Evolutionary conservation across 139 green algal species (phyloP).

Genomic region (Micractinium sp.): DNA sequence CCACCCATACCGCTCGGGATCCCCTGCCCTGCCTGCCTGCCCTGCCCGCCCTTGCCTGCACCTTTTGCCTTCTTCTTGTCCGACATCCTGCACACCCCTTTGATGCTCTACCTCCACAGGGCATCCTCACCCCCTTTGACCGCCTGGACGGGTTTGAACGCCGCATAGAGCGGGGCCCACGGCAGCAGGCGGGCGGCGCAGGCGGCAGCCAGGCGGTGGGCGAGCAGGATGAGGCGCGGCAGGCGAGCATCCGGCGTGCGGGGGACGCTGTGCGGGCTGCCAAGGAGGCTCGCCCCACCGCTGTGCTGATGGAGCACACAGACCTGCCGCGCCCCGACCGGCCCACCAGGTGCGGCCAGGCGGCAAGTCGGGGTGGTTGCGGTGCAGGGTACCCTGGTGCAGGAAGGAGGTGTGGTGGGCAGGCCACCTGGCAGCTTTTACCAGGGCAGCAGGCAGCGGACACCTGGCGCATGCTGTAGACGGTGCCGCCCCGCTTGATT

Average conservation of each 20-base stretch:
- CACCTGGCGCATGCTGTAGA: neutral
- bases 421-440: too few species aligned
- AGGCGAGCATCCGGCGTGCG: conserved; percentile 52
- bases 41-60: neutral
- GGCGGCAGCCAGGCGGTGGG: neutral
- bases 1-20: neutral
- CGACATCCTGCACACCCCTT: neutral
- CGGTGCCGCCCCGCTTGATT: too few species aligned
- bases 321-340: conserved; percentile 57
- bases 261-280: conserved; percentile 45
- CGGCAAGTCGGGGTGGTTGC: neutral
- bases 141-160: conserved; percentile 81
- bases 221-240: neutral
- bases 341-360: conserved; percentile 24
- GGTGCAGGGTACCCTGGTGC: neutral
- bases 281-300: conserved; percentile 25
- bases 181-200: neutral
- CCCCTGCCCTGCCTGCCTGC: neutral
- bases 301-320: conserved; percentile 58
- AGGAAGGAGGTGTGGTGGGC: too few species aligned
- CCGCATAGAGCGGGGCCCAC: conserved; percentile 38
- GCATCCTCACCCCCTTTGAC: conserved; percentile 90
- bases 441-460: neutral
- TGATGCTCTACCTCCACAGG: conserved; percentile 39
- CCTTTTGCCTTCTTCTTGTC: neutral